phyloP scores from a whole-genome alignment of 208 protist genomes.

The Zelonia costaricensis region DNA sequence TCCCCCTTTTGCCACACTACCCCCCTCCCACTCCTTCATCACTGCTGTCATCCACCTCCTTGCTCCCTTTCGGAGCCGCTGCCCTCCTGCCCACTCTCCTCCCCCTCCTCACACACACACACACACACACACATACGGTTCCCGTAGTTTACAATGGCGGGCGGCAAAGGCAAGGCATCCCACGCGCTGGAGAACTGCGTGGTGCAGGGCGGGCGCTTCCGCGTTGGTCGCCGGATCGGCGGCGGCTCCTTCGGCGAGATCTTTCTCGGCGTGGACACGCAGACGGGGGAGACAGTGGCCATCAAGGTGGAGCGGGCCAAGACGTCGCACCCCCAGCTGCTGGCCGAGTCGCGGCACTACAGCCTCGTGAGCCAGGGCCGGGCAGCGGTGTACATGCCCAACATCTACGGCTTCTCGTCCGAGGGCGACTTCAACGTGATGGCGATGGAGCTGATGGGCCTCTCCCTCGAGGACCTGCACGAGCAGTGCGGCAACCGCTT shows the following conservation, averaged over 20 bases:
- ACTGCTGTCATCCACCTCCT: no score
- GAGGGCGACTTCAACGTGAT: conserved; percentile 94
- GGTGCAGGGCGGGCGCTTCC: conserved; percentile 82
- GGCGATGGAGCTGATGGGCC: conserved; percentile 94
- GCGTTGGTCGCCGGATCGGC: conserved; percentile 97
- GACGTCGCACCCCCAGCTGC: conserved; percentile 90
- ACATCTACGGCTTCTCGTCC: conserved; percentile 86
- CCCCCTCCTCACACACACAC: background rate
- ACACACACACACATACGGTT: background rate
- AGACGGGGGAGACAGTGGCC: conserved; percentile 83
- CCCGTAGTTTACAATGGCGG: conserved; percentile 2
- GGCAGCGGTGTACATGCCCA: conserved; percentile 84
- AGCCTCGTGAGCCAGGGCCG: conserved; percentile 74
- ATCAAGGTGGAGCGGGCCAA: conserved; percentile 93
- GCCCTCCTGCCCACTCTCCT: background rate
- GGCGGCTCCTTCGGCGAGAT: conserved; percentile 94
- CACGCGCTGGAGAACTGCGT: conserved; percentile 26
- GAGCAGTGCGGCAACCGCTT: conserved; percentile 85
- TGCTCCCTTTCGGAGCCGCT: no score
- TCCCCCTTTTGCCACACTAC: no score
- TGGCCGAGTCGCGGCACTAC: conserved; percentile 88
- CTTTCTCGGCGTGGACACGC: conserved; percentile 88
- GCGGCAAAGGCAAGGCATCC: conserved; percentile 13
- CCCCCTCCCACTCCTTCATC: no score
- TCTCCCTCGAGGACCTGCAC: conserved; percentile 93